phyloP scores from a whole-genome alignment of 192 early-diverging fungal genomes.

The Haplosporangium gracile region DNA sequence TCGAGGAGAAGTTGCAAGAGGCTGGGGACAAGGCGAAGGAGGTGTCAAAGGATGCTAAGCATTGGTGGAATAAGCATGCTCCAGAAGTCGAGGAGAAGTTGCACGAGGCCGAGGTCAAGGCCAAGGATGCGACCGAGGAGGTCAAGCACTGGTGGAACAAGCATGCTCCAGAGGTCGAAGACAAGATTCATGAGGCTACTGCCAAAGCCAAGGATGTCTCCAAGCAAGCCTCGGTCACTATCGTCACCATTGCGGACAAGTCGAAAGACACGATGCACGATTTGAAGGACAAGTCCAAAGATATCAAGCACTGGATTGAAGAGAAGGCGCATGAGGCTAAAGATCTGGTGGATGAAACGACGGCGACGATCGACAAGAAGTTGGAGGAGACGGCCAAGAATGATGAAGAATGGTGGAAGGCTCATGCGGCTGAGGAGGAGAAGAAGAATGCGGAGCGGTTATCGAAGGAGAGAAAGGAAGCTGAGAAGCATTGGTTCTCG shows the following conservation, averaged over 20 bases:
- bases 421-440: slow-evolving; percentile 10
- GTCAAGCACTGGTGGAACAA: slow-evolving; percentile 35
- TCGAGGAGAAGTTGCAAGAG: slow-evolving; percentile 11
- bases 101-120: background rate
- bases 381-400: slow-evolving; percentile 27
- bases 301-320: slow-evolving; percentile 20
- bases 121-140: slow-evolving; percentile 15
- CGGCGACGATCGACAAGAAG: slow-evolving; percentile 20
- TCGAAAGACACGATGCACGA: slow-evolving; percentile 16
- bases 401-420: slow-evolving; percentile 40
- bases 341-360: slow-evolving; percentile 24
- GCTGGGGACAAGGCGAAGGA: slow-evolving; percentile 7
- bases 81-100: slow-evolving; percentile 12
- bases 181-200: background rate
- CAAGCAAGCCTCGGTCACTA: slow-evolving; percentile 8
- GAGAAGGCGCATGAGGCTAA: slow-evolving; percentile 40
- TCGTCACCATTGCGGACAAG: background rate
- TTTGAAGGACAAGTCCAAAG: slow-evolving; percentile 39
- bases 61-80: slow-evolving; percentile 15
- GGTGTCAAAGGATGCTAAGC: slow-evolving; percentile 21
- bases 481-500: slow-evolving; percentile 19
- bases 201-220: slow-evolving; percentile 9
- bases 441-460: background rate
- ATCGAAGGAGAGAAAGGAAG: background rate
- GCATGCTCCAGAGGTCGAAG: background rate